phyloP scores from a whole-genome alignment of 2,329 filamentous ascomycete species.

The Aspergillus ochraceus region DNA sequence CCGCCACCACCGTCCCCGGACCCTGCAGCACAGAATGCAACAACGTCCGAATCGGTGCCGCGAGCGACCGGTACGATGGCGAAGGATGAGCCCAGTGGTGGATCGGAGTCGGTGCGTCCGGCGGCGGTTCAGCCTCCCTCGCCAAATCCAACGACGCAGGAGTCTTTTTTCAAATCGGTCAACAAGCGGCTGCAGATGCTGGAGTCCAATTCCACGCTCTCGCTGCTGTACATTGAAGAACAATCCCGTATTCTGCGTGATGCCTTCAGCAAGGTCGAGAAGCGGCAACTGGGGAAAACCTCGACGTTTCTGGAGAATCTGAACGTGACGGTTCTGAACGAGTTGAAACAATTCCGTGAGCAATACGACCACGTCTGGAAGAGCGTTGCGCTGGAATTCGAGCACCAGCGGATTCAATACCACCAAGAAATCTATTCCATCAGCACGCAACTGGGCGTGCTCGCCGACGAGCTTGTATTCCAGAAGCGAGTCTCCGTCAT shows the following conservation, averaged over 20 bases:
- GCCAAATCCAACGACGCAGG: slow-evolving; percentile 81
- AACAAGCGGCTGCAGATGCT: slow-evolving; percentile 89
- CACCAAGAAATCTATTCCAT: slow-evolving; percentile 81
- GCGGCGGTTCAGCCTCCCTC: slow-evolving; percentile 51
- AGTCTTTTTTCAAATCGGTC: slow-evolving; percentile 96
- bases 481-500: slow-evolving; percentile 91
- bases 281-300: slow-evolving; percentile 81
- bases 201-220: slow-evolving; percentile 89
- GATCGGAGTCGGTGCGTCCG: slow-evolving; percentile 30
- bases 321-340: slow-evolving; percentile 82
- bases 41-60: slow-evolving; percentile 24
- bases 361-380: slow-evolving; percentile 98
- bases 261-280: slow-evolving; percentile 81
- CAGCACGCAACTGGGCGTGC: slow-evolving; percentile 74
- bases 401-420: slow-evolving; percentile 81
- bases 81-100: slow-evolving; percentile 33
- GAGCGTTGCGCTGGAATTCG: slow-evolving; percentile 86
- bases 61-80: slow-evolving; percentile 18
- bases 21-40: slow-evolving; percentile 20
- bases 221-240: slow-evolving; percentile 93
- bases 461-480: slow-evolving; percentile 86
- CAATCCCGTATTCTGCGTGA: slow-evolving; percentile 89
- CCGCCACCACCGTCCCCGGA: slow-evolving; percentile 9
- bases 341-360: slow-evolving; percentile 73
- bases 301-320: slow-evolving; percentile 77